Percentiles rank a stretch among this genome's conserved stretches.
Conservation (phyloP, 768 basidiomycete species). For the Tricholoma sp. region DNA sequence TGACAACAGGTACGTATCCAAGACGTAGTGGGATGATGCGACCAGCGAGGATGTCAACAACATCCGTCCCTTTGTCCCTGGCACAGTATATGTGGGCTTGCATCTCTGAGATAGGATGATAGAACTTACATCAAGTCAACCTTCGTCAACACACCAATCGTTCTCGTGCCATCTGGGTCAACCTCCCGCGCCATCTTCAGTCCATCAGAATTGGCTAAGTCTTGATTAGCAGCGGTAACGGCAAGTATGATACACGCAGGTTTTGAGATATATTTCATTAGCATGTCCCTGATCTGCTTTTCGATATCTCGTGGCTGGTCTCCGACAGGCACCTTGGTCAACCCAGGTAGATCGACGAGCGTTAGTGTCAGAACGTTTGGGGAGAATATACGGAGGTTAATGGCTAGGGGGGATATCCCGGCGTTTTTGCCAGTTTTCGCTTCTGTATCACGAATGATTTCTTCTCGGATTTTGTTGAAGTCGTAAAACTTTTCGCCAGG, state of each 20-base stretch:
- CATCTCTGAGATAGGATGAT: not conserved
- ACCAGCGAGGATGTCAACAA: conserved; percentile 97
- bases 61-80: conserved; percentile 97
- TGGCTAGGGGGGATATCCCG: conserved; percentile 94
- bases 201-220: conserved; percentile 98
- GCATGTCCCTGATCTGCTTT: conserved; percentile 95
- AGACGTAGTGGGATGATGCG: conserved; percentile 93
- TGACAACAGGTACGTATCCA: conserved; percentile 98
- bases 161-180: conserved; percentile 93
- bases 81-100: conserved; percentile 7
- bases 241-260: conserved; percentile 96
- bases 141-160: conserved; percentile 98
- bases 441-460: conserved; percentile 96
- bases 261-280: conserved; percentile 91
- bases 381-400: conserved; percentile 96
- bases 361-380: conserved; percentile 97
- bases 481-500: conserved; percentile 98
- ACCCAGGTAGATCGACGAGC: conserved; percentile 93
- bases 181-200: conserved; percentile 94
- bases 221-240: conserved; percentile 92
- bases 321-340: conserved; percentile 93
- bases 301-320: conserved; percentile 98
- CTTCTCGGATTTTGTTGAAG: conserved; percentile 93
- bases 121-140: conserved; percentile 89
- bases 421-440: conserved; percentile 98